phyloP scores from a whole-genome alignment of 345 rosid species.

The Citrus australasica region DNA sequence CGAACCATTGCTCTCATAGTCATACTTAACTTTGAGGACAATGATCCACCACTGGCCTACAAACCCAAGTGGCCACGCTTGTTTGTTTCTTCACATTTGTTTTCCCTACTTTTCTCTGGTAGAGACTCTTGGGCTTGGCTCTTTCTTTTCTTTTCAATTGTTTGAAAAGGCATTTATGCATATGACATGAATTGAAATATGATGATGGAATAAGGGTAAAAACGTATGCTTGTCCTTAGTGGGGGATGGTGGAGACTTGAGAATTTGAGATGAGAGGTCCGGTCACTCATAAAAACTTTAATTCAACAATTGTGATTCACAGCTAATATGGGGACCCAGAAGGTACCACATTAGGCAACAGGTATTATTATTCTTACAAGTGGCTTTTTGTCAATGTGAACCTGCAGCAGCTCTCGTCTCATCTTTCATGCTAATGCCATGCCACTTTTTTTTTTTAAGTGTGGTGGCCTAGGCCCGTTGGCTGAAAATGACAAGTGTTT shows the following conservation, averaged over 20 bases:
- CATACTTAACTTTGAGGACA: too few relatives aligned
- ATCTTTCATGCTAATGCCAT: too few relatives aligned
- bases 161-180: neutral
- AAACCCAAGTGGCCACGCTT: too few relatives aligned
- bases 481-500: too few relatives aligned
- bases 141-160: neutral
- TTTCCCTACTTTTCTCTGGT: neutral
- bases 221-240: constrained; percentile 6
- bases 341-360: neutral
- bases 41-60: too few relatives aligned
- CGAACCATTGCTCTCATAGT: too few relatives aligned
- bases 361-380: constrained; percentile 1
- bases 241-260: constrained; percentile 2
- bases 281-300: neutral
- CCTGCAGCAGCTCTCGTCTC: neutral
- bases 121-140: neutral
- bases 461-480: too few relatives aligned
- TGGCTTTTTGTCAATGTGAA: neutral
- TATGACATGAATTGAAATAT: too few relatives aligned
- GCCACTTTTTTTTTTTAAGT: too few relatives aligned
- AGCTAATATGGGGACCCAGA: constrained; percentile 37
- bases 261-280: neutral
- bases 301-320: constrained; percentile 28
- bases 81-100: neutral
- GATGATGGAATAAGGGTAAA: neutral